Evolutionary conservation across 2,329 filamentous ascomycete genomes (phyloP).

Genomic region (Ciborinia camelliae): DNA sequence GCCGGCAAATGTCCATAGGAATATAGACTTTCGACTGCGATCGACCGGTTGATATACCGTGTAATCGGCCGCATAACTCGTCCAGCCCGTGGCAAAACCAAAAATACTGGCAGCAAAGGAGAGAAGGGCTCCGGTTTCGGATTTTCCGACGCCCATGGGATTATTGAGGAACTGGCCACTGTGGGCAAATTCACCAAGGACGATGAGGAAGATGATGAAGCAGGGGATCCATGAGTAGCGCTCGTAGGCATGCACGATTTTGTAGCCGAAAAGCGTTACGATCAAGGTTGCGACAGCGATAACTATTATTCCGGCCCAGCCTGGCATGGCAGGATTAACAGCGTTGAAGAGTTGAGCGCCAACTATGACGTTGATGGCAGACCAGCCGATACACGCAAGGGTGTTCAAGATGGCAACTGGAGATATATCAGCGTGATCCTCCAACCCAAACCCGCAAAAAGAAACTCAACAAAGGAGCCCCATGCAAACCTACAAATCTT

Average conservation of each 20-base stretch:
- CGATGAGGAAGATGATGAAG: slow-evolving; percentile 69
- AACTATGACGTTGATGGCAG: slow-evolving; percentile 73
- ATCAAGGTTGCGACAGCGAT: slow-evolving; percentile 65
- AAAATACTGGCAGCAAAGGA: slow-evolving; percentile 65
- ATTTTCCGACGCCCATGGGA: slow-evolving; percentile 55
- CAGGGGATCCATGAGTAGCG: slow-evolving; percentile 72
- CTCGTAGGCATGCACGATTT: slow-evolving; percentile 74
- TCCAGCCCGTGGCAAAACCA: slow-evolving; percentile 71
- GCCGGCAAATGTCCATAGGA: slow-evolving; percentile 65
- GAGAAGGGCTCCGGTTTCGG: slow-evolving; percentile 60
- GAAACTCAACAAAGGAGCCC: slow-evolving; percentile 5
- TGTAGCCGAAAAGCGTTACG: slow-evolving; percentile 72
- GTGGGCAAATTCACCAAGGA: slow-evolving; percentile 64
- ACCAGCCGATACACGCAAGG: slow-evolving; percentile 71
- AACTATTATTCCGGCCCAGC: slow-evolving; percentile 71
- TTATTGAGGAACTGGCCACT: slow-evolving; percentile 60
- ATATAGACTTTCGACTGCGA: slow-evolving; percentile 59
- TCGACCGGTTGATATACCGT: slow-evolving; percentile 71
- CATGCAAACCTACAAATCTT: slow-evolving; percentile 53
- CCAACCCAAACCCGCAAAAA: background rate
- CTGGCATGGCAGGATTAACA: slow-evolving; percentile 66
- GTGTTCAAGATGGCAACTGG: slow-evolving; percentile 66
- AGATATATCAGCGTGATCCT: background rate
- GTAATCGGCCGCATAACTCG: slow-evolving; percentile 72
- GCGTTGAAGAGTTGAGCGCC: slow-evolving; percentile 74